phyloP scores from a whole-genome alignment of 306 rosid species.

The Malus asiatica region DNA sequence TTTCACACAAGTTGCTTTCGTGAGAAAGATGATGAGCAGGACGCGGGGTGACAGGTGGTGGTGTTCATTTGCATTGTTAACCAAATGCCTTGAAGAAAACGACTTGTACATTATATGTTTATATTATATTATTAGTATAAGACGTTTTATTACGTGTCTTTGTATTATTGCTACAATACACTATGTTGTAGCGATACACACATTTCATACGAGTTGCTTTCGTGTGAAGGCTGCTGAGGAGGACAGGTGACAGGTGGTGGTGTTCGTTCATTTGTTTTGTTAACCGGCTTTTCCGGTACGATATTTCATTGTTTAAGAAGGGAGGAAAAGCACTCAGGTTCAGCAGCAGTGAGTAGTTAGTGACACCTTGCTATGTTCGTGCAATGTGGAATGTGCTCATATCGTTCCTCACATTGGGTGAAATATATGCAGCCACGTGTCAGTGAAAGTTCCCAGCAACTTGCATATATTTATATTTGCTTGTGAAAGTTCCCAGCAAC shows the following conservation, averaged over 20 bases:
- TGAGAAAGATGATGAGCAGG: not conserved
- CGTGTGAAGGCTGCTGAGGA: too few relatives aligned
- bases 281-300: not conserved
- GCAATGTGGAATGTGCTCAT: not conserved
- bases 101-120: too few relatives aligned
- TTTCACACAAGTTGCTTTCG: not conserved
- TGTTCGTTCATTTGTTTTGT: not conserved
- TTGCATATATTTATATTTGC: not conserved
- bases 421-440: constrained; percentile 24
- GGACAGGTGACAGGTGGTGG: not conserved
- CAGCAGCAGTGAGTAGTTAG: not conserved
- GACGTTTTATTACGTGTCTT: too few relatives aligned
- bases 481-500: too few relatives aligned
- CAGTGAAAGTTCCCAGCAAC: constrained; percentile 8
- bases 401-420: not conserved
- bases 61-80: not conserved
- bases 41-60: not conserved
- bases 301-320: not conserved
- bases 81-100: too few relatives aligned
- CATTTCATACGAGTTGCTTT: too few relatives aligned
- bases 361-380: not conserved
- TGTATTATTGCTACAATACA: too few relatives aligned
- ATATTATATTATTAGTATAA: too few relatives aligned
- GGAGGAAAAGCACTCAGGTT: not conserved
- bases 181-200: too few relatives aligned